Base-by-base conservation (phyloP, 352 stramenopile genomes). In the Pythium dissimile region DNA sequence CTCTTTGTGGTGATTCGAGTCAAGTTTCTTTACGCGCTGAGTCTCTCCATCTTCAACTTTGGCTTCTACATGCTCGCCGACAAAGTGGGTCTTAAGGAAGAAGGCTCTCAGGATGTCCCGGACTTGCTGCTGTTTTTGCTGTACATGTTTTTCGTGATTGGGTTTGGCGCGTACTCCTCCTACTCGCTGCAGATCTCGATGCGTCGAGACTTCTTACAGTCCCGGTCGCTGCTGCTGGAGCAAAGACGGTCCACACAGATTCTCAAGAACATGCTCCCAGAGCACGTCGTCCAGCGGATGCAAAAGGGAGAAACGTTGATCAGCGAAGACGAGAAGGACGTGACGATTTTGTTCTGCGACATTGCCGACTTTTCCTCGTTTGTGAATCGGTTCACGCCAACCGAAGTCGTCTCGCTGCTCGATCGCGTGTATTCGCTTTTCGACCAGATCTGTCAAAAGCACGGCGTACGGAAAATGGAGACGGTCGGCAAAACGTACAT, bases 401-500 rank as follows among this genome's bases (percentile, higher is more conserved):
- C 76, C 0, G 78, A 93, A 28, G 77, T 94, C 2, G 82, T 94
- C 0, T 89, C 84, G 52, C 64, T 98, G 13, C 71, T 98, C 11
- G 87, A 97, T 66, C 77, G 88, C 16, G 82, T 98, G n/a, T 97
- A 97, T 65, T 94, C 84, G 4, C 72, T 93, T 1, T 97, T 97
- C 47, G 89, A 98, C 54, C 78, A 89, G 26, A 92, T 98, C 45
- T 95, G 85, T 35, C 66, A 86, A 32, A 95, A 97, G 56, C 86
- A 97, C 52, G 82, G 86, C 11, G 84, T 97, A 0, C 85, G 90
- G 6, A 98, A 97, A 66, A 94, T 97, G 72, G 89, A 98, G 57
- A 97, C 86, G 0, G 92, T 97, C 5, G 89, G 92, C 4, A 96
- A 97, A 57, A 95, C 86, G 16, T 97, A 96, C 59, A 90, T 98